Evolutionary conservation across 176 grass and related monocot species (phyloP).

Genomic region (Aegilops tauschii): DNA sequence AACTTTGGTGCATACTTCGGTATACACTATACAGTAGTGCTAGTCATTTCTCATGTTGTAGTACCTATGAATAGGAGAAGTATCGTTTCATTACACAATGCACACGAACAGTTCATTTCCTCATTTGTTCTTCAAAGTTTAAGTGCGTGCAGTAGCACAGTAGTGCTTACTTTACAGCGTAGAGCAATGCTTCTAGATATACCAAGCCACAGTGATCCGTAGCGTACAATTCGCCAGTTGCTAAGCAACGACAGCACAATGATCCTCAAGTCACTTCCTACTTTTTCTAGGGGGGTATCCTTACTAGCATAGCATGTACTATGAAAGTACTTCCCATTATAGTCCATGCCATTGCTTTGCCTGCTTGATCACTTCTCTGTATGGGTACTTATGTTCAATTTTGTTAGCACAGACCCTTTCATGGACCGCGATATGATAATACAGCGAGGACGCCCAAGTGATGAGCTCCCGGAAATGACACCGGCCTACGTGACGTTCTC

Average conservation of each 20-base stretch:
- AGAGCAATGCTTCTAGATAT: too few species aligned
- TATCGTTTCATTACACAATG: background rate
- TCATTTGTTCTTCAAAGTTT: background rate
- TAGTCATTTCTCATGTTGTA: background rate
- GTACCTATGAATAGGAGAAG: background rate
- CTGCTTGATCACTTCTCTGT: background rate
- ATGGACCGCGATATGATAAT: constrained; percentile 71
- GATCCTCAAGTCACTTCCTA: background rate
- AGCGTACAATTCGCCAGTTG: background rate
- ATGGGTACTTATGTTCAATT: background rate
- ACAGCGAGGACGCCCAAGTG: background rate
- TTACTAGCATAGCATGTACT: too few species aligned
- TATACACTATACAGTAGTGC: background rate
- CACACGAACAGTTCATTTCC: background rate
- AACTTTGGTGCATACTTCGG: background rate
- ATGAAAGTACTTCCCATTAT: background rate
- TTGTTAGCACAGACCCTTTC: constrained; percentile 49
- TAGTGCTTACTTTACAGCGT: too few species aligned
- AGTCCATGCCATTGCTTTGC: background rate
- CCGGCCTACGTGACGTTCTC: constrained; percentile 60
- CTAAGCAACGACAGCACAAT: background rate
- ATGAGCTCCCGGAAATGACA: constrained; percentile 73
- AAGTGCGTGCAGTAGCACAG: too few species aligned
- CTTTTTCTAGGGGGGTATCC: background rate
- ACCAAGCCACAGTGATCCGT: background rate